Base-by-base conservation (phyloP, 352 stramenopile species). In the Phytopythium delawarense region DNA sequence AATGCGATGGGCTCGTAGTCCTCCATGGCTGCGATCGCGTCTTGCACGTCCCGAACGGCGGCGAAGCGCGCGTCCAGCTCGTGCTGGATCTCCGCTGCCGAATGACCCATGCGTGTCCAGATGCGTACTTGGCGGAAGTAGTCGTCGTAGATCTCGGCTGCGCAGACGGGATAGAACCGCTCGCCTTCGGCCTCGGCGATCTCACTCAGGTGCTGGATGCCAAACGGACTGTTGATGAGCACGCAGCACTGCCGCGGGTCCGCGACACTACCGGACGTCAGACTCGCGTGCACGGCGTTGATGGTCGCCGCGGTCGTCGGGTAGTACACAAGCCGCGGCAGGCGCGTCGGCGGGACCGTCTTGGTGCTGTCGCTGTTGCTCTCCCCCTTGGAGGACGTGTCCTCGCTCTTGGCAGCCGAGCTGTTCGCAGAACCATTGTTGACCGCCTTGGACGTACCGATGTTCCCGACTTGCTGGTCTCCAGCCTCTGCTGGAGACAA, bases 41-140 rank as follows among this genome's bases (percentile, higher is more conserved):
- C 67, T 25, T 85, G 70, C 13, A 82, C 52, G 13, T 75, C 68
- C 0, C 70, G 63, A 7, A 85, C 69, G 6, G 70, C 64, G 11
- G 75, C 72, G 61, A 89, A 89, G 20, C 77, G 75, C 52, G 67
- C 52, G 50, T 86, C 79, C 15, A 87, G 65, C 53, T 89, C 77
- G 21, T 62, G 63, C 57, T 87, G 75, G 44, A 89, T 89, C 7
- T 73, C 66, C 20, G 66, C 57, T 2, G 79, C 56, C 23, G 77
- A 80, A 62, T 89, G 68, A 34, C 79, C 75, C 79, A 89, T 87
- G 49, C 79, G 79, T 28, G 77, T 87, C 79, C 77, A 89, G 49
- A 89, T 83, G 34, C 79, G 74, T 20, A 87, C 77, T 51, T 89
- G 76, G n/a, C 75, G 77, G 63, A 86, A 89, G 66, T 86, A 86